Conservation (phyloP, 2,329 filamentous ascomycete genomes). For the Sporothrix protearum region DNA sequence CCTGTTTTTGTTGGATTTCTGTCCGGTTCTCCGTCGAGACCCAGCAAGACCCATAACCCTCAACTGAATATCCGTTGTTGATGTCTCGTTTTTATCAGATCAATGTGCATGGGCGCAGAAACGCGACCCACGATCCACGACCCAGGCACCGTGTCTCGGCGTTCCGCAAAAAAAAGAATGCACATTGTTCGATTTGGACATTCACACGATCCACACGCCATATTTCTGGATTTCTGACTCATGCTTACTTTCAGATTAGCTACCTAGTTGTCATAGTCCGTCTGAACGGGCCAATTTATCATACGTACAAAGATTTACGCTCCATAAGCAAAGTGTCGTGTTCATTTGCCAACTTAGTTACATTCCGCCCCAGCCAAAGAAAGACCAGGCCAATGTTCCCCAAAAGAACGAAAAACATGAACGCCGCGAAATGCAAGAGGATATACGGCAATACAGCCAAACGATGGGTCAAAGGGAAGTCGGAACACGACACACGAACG, state of each 20-base stretch:
- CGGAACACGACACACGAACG: neutral
- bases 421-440: conserved; percentile 19
- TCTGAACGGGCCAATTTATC: neutral
- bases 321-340: neutral
- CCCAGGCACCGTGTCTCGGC: neutral
- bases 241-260: conserved; percentile 19
- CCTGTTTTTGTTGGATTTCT: neutral
- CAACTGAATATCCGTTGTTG: conserved; percentile 18
- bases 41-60: neutral
- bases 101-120: conserved; percentile 12
- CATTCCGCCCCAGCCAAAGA: neutral
- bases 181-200: neutral
- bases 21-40: neutral
- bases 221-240: conserved; percentile 4
- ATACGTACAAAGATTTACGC: neutral
- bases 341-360: neutral
- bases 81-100: conserved; percentile 23
- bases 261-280: neutral
- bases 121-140: neutral
- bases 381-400: neutral
- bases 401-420: too few relatives aligned
- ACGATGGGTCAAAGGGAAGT: neutral
- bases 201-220: neutral
- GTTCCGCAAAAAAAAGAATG: neutral
- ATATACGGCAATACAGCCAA: conserved; percentile 20